Percentiles rank a stretch among this genome's conserved stretches.
Conservation (phyloP, 1,284 basidiomycete genomes). For the Rhodotorula sp. region DNA sequence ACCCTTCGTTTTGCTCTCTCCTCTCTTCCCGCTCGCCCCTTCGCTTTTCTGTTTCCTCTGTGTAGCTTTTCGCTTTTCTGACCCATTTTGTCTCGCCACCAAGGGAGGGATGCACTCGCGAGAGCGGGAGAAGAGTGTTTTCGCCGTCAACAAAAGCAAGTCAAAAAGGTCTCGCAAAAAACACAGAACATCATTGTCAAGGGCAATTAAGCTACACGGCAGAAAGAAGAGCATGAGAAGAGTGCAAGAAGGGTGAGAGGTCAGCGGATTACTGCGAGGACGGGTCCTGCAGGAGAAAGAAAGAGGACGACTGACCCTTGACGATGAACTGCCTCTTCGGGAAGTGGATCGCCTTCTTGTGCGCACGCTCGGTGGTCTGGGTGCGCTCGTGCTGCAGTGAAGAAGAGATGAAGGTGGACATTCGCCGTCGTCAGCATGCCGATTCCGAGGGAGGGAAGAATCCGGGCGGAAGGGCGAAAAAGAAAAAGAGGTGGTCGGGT, state of each 20-base stretch:
- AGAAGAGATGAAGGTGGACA: not conserved
- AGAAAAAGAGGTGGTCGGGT: not conserved
- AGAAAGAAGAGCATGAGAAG: not conserved
- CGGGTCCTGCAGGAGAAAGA: too few species aligned
- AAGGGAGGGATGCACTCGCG: too few species aligned
- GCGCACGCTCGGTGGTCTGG: conserved; percentile 81
- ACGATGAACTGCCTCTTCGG: conserved; percentile 52
- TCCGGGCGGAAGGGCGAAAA: not conserved
- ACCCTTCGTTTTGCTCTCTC: not conserved
- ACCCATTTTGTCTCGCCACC: not conserved
- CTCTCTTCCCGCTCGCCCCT: not conserved
- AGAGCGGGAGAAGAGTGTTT: not conserved
- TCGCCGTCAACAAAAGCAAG: too few species aligned
- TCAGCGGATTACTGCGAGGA: not conserved
- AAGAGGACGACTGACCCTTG: conserved; percentile 10
- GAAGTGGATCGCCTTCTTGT: conserved; percentile 93
- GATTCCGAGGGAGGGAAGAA: too few species aligned
- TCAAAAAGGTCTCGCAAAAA: not conserved
- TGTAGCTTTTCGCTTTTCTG: not conserved
- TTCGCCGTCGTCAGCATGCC: not conserved
- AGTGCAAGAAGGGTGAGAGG: not conserved
- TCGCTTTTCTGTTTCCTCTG: not conserved
- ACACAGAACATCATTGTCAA: not conserved
- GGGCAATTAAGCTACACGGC: not conserved
- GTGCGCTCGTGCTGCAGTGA: conserved; percentile 68